Evolutionary conservation across 148 eudicot species (phyloP).

Genomic region (Dysphania ambrosioides): DNA sequence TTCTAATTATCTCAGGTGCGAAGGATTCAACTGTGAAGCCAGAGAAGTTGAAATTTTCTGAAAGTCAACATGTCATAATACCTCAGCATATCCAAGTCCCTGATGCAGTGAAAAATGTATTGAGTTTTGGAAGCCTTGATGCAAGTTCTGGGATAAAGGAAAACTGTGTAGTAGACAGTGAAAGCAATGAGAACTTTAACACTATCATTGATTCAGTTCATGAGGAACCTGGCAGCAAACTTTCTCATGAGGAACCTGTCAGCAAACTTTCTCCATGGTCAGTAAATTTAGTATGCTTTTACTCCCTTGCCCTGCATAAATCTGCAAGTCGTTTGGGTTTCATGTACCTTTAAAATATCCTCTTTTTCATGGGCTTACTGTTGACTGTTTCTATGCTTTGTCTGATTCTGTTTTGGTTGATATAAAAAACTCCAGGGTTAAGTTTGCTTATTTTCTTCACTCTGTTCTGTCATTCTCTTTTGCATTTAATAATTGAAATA

Average conservation of each 20-base stretch:
- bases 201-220: conserved; percentile 24
- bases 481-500: not conserved
- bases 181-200: conserved; percentile 22
- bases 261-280: conserved; percentile 40
- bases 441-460: not conserved
- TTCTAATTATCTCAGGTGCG: conserved; percentile 29
- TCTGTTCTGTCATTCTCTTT: not conserved
- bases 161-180: conserved; percentile 6
- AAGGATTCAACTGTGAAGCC: conserved; percentile 40
- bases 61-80: conserved; percentile 56
- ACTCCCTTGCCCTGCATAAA: not conserved
- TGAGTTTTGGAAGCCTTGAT: conserved; percentile 74
- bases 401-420: not conserved
- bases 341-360: not conserved
- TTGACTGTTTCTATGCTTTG: not conserved
- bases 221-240: no score
- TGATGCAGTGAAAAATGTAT: conserved; percentile 46
- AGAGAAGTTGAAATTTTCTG: conserved; percentile 37
- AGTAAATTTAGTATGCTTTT: conserved; percentile 17
- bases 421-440: not conserved
- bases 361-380: not conserved
- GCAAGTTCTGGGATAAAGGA: conserved; percentile 30
- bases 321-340: not conserved
- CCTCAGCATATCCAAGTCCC: conserved; percentile 75
- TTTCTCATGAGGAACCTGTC: no score